These are phyloP conservation scores for Zoysia japonica DNA, from an alignment of 176 grass and related monocot species.

Conservation along the genomic window DNA sequence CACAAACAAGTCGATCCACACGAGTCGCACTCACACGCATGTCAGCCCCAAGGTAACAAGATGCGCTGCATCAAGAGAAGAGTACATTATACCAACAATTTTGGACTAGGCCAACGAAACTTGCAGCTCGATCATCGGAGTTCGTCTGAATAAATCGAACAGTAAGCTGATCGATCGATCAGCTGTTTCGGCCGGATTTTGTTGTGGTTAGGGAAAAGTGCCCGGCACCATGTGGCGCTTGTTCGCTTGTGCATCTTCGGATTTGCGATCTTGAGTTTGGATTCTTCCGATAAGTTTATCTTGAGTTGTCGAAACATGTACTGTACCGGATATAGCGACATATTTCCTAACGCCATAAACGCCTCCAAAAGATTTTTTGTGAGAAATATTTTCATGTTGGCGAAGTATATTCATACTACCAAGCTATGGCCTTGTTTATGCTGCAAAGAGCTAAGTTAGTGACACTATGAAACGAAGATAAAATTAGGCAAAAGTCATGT, in stretches of 20 bases:
- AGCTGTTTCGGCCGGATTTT: not conserved
- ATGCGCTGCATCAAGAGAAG: not conserved
- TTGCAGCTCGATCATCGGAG: not conserved
- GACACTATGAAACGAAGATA: not conserved
- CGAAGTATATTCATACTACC: no score
- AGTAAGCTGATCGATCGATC: not conserved
- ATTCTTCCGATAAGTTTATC: conserved; percentile 27
- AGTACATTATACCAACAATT: no score
- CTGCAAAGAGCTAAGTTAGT: no score
- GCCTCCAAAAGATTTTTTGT: not conserved
- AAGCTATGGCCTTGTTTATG: no score
- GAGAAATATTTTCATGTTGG: not conserved
- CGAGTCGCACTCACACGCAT: conserved; percentile 41
- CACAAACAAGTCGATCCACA: conserved; percentile 42
- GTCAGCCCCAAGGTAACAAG: not conserved
- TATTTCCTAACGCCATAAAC: conserved; percentile 56
- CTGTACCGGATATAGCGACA: conserved; percentile 54
- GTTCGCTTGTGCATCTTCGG: conserved; percentile 35
- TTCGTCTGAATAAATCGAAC: not conserved
- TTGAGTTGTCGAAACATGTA: conserved; percentile 51
- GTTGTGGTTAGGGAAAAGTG: not conserved
- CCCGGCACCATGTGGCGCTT: conserved; percentile 32
- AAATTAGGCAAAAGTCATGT: not conserved
- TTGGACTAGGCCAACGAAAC: conserved; percentile 14
- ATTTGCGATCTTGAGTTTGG: conserved; percentile 53